Conservation (phyloP, 179 eudicot genomes). For the Spinacia oleracea region DNA sequence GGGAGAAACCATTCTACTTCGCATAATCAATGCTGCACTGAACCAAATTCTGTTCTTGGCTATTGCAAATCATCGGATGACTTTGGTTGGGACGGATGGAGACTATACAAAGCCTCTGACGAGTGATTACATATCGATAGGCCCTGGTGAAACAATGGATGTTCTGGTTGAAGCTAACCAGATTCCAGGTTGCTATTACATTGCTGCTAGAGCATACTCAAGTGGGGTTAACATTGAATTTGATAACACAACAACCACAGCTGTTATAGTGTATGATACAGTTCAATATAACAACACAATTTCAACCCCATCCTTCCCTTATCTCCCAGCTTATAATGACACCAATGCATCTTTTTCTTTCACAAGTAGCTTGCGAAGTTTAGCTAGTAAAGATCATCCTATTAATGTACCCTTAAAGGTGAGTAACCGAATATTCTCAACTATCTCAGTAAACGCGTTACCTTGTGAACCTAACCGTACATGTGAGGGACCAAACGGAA, state of each 20-base stretch:
- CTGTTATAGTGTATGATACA: constrained; percentile 29
- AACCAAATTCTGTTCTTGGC: constrained; percentile 35
- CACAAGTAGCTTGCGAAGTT: constrained; percentile 35
- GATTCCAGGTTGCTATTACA: constrained; percentile 32
- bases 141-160: constrained; percentile 56
- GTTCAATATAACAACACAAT: neutral
- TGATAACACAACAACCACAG: constrained; percentile 54
- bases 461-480: constrained; percentile 30
- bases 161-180: constrained; percentile 38
- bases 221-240: constrained; percentile 20
- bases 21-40: constrained; percentile 45
- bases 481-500: constrained; percentile 48
- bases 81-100: constrained; percentile 48
- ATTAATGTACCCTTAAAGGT: constrained; percentile 21
- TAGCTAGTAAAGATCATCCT: constrained; percentile 31
- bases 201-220: constrained; percentile 47
- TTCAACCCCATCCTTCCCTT: constrained; percentile 25
- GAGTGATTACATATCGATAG: constrained; percentile 27
- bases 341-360: constrained; percentile 35
- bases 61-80: constrained; percentile 35
- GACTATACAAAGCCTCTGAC: constrained; percentile 49
- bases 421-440: constrained; percentile 28
- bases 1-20: constrained; percentile 36
- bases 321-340: constrained; percentile 39
- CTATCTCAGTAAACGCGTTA: constrained; percentile 38